Percentiles rank a stretch among this genome's conserved stretches.
These are phyloP conservation scores for Penicillium samsonianum DNA, from an alignment of 495 filamentous ascomycete genomes.

Conservation along the genomic window DNA sequence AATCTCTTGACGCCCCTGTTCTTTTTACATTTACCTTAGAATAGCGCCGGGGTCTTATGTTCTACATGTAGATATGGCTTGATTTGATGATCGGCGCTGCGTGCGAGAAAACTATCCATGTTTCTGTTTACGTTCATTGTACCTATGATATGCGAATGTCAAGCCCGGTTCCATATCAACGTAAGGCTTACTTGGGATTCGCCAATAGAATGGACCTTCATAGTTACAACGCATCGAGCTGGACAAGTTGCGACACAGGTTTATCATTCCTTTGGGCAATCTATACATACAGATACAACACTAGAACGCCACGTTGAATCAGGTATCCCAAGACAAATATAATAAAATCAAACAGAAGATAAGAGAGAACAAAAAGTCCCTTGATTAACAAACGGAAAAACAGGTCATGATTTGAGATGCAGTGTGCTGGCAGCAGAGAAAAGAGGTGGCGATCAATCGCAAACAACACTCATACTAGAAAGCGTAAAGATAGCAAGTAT, in stretches of 20 bases:
- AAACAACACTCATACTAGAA: constrained; percentile 22
- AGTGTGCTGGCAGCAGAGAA: neutral
- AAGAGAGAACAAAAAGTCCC: neutral
- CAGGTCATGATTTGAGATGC: constrained; percentile 14
- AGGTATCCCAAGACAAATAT: constrained; percentile 9
- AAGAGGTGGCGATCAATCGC: constrained; percentile 7
- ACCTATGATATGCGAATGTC: constrained; percentile 21
- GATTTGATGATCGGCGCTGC: constrained; percentile 7
- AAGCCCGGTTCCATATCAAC: neutral
- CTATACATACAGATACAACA: constrained; percentile 12
- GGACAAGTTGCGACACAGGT: neutral
- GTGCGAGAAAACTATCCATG: constrained; percentile 5
- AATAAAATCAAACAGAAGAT: neutral
- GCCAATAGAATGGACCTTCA: neutral
- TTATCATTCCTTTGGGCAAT: constrained; percentile 1
- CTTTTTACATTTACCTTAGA: constrained; percentile 24
- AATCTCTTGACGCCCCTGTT: constrained; percentile 5
- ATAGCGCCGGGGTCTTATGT: constrained; percentile 17
- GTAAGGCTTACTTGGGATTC: neutral
- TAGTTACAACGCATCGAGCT: neutral
- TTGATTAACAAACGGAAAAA: constrained; percentile 1
- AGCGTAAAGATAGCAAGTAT: constrained; percentile 17
- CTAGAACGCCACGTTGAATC: constrained; percentile 8
- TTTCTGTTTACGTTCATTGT: constrained; percentile 46
- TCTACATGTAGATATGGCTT: constrained; percentile 28